phyloP scores from a whole-genome alignment of 495 filamentous ascomycete species.

The Penicillium simplicissimum region DNA sequence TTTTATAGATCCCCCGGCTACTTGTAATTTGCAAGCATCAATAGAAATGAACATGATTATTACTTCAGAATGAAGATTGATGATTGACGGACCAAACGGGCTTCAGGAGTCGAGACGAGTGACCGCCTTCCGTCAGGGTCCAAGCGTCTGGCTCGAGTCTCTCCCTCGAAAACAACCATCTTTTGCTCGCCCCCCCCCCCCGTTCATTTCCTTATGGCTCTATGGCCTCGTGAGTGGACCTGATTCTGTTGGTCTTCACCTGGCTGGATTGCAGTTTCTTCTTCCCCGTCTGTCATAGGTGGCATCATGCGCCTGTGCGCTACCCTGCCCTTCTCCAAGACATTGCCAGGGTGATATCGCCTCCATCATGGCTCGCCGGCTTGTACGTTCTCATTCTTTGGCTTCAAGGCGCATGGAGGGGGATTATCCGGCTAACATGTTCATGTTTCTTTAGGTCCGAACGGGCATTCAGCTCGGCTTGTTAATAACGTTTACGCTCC shows the following conservation, averaged over 20 bases:
- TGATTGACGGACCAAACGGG: background rate
- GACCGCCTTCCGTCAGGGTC: slow-evolving; percentile 27
- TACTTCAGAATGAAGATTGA: background rate
- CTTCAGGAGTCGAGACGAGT: slow-evolving; percentile 19
- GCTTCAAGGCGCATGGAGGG: background rate
- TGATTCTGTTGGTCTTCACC: slow-evolving; percentile 32
- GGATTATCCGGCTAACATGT: slow-evolving; percentile 9
- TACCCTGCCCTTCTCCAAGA: slow-evolving; percentile 26
- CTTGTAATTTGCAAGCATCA: slow-evolving; percentile 7
- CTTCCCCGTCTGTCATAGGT: slow-evolving; percentile 3
- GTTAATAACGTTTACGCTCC: slow-evolving; percentile 63
- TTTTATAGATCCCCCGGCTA: slow-evolving; percentile 10
- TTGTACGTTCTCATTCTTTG: slow-evolving; percentile 33
- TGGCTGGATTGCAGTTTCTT: slow-evolving; percentile 8
- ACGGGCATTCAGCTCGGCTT: slow-evolving; percentile 77
- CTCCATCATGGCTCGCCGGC: slow-evolving; percentile 49
- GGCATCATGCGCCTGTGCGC: slow-evolving; percentile 31
- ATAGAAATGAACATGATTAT: slow-evolving; percentile 11
- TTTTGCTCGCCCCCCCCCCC: background rate
- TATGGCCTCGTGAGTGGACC: slow-evolving; percentile 27
- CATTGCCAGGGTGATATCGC: slow-evolving; percentile 38
- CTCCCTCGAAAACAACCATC: slow-evolving; percentile 23
- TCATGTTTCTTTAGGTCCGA: slow-evolving; percentile 55
- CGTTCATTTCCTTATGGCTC: slow-evolving; percentile 11
- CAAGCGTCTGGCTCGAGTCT: slow-evolving; percentile 18